These are phyloP conservation scores for Pisolithus microcarpus DNA, from an alignment of 768 basidiomycete genomes.

Conservation along the genomic window DNA sequence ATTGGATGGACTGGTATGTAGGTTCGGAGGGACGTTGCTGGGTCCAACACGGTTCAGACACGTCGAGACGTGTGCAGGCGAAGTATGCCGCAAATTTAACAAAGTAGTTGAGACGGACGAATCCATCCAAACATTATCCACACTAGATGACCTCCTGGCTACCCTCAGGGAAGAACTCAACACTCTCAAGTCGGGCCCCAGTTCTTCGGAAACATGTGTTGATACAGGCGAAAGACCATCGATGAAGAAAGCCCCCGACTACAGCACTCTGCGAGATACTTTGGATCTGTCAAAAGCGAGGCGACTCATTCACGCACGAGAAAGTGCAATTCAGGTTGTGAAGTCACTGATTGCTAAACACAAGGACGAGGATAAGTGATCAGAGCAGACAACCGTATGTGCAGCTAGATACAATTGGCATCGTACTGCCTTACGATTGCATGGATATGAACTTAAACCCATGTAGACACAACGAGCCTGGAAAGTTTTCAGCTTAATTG, in stretches of 20 bases:
- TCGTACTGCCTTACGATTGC: too few species aligned
- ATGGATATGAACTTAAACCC: too few species aligned
- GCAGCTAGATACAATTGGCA: too few species aligned
- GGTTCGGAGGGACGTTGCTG: slow-evolving; percentile 78
- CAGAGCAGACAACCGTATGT: background rate
- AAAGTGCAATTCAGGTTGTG: slow-evolving; percentile 59
- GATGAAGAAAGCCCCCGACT: slow-evolving; percentile 35
- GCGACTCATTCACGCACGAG: slow-evolving; percentile 61
- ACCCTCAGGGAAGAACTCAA: slow-evolving; percentile 44
- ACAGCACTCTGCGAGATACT: slow-evolving; percentile 32
- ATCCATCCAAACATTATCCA: slow-evolving; percentile 45
- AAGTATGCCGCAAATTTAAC: slow-evolving; percentile 67
- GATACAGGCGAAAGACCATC: slow-evolving; percentile 4
- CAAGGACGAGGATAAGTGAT: background rate
- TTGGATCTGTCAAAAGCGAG: slow-evolving; percentile 56
- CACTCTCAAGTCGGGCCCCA: background rate
- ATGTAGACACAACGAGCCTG: background rate
- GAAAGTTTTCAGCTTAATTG: slow-evolving; percentile 5
- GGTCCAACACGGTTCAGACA: slow-evolving; percentile 73
- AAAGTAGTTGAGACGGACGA: slow-evolving; percentile 63
- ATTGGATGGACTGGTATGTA: slow-evolving; percentile 18
- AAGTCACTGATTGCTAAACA: slow-evolving; percentile 46
- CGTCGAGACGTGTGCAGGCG: slow-evolving; percentile 66
- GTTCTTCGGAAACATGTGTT: background rate
- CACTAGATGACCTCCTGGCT: slow-evolving; percentile 54